Evolutionary conservation across 1,284 basidiomycete genomes (phyloP).

Genomic region (Mycena citricolor): DNA sequence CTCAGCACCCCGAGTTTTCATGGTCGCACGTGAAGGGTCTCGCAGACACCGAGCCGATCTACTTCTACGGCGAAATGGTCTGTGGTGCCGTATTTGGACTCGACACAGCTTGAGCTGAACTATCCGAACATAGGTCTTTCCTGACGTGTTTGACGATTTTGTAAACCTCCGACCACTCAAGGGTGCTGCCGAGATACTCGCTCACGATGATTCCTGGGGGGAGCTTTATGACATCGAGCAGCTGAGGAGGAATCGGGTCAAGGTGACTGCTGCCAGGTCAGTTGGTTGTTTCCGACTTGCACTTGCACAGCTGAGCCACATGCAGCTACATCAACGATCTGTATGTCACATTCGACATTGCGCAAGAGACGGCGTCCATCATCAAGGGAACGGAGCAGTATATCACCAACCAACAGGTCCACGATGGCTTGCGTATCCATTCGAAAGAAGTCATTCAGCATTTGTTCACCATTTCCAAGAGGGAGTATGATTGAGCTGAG

Average conservation of each 20-base stretch:
- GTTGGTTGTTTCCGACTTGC: constrained; percentile 21
- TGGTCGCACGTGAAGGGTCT: constrained; percentile 39
- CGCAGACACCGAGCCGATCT: constrained; percentile 36
- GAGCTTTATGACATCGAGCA: constrained; percentile 43
- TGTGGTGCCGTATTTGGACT: background rate
- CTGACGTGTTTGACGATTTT: constrained; percentile 48
- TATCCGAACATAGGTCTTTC: constrained; percentile 37
- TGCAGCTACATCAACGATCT: constrained; percentile 49
- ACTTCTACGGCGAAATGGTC: constrained; percentile 53
- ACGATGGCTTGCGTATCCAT: constrained; percentile 43
- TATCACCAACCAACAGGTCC: constrained; percentile 48
- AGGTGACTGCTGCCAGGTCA: constrained; percentile 47
- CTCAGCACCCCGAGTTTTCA: constrained; percentile 37
- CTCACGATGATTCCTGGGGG: constrained; percentile 40
- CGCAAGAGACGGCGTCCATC: constrained; percentile 42
- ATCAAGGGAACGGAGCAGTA: constrained; percentile 48
- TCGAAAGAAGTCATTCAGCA: constrained; percentile 41
- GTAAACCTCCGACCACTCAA: constrained; percentile 46
- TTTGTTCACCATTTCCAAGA: constrained; percentile 45
- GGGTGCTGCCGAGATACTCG: constrained; percentile 43
- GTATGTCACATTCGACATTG: constrained; percentile 47
- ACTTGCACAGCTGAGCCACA: background rate
- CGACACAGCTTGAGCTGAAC: background rate
- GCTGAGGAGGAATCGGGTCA: constrained; percentile 44
- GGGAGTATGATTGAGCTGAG: constrained; percentile 39